A percentile compares a stretch with the other conserved stretches of the same genome.
Conservation (phyloP, 2,329 filamentous ascomycete genomes). For the Phoma herbarum region DNA sequence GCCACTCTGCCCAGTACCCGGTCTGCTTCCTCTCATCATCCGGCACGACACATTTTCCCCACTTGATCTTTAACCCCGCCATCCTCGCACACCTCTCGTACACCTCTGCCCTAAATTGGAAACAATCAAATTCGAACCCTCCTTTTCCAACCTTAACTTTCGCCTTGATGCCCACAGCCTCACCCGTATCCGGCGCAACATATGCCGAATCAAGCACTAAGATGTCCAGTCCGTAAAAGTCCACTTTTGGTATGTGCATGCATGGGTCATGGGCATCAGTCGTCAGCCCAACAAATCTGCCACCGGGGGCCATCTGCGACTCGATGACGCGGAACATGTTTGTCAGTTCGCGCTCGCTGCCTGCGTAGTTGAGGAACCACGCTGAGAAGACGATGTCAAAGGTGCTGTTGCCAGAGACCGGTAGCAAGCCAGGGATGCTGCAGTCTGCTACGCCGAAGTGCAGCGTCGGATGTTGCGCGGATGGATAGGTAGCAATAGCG, state of each 20-base stretch:
- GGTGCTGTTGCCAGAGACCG: neutral
- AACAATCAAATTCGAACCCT: constrained; percentile 39
- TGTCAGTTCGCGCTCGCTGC: constrained; percentile 29
- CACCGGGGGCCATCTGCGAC: constrained; percentile 25
- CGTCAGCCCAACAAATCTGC: constrained; percentile 37
- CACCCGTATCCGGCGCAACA: constrained; percentile 24
- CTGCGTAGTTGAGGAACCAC: constrained; percentile 47
- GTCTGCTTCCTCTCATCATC: constrained; percentile 37
- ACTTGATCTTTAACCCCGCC: constrained; percentile 34
- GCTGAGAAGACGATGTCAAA: constrained; percentile 44
- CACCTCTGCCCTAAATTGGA: constrained; percentile 36
- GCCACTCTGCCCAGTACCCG: constrained; percentile 35
- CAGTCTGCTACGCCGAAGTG: constrained; percentile 39
- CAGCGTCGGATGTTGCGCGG: constrained; percentile 23
- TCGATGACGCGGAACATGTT: constrained; percentile 38
- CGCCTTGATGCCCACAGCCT: constrained; percentile 35
- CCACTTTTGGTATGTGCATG: constrained; percentile 27
- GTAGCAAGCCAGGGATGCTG: constrained; percentile 22
- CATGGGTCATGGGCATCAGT: constrained; percentile 33
- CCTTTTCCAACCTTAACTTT: constrained; percentile 26
- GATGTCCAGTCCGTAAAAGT: constrained; percentile 39
- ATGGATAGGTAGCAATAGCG: constrained; percentile 31
- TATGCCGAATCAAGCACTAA: constrained; percentile 33
- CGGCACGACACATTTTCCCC: constrained; percentile 34
- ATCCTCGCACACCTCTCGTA: constrained; percentile 39